Evolutionary conservation across 768 basidiomycete genomes (phyloP), one percentile per base, ranked within the genome.

Genomic region (Paxillus rubicundulus): DNA sequence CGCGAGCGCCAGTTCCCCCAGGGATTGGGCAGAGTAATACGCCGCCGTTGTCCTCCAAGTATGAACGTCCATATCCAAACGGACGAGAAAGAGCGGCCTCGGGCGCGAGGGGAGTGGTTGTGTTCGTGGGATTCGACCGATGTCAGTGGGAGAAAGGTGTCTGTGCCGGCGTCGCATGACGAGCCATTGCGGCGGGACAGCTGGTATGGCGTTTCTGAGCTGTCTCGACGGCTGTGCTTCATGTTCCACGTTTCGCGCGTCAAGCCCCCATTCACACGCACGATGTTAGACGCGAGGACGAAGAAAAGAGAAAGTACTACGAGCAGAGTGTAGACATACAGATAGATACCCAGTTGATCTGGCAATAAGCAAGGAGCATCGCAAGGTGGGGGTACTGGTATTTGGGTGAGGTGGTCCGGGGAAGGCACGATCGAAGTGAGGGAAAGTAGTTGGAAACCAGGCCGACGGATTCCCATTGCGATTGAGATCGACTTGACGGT

Each of bases 401-500:
- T 50, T 60, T 76, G 73, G 4, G 70, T 74, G 30, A 73, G 53
- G 39, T 42, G 60, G 34, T 63, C 65, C 18, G 57, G 53, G 3
- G 58, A 59, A 46, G 65, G 63, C 38, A 60, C 49, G 58, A 70
- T 20, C 77, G 77, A 42, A 73, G 45, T 75, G 20, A 98, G 79
- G 2, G 93, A 89, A 40, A 98, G 78, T 17, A 98, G 79, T 60
- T 96, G 92, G 70, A 94, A 93, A 38, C 93, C 96, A 6, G 96
- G 94, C 27, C 76, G 76, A 40, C 78, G 77, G 47, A 98, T 80
- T 30, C 89, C 91, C 84, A 92, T 90, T 4, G 86, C 88, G 77
- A 94, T 91, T 12, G 92, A 92, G 61, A 97, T 77, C 2, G 92
- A 87, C 67, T 93, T 97, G 62, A 98, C 81, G 0, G 92, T 89